Percentiles rank a stretch among this genome's conserved stretches.
These are phyloP conservation scores for Quillaja saponaria DNA, from an alignment of 306 rosid species.

Conservation along the genomic window DNA sequence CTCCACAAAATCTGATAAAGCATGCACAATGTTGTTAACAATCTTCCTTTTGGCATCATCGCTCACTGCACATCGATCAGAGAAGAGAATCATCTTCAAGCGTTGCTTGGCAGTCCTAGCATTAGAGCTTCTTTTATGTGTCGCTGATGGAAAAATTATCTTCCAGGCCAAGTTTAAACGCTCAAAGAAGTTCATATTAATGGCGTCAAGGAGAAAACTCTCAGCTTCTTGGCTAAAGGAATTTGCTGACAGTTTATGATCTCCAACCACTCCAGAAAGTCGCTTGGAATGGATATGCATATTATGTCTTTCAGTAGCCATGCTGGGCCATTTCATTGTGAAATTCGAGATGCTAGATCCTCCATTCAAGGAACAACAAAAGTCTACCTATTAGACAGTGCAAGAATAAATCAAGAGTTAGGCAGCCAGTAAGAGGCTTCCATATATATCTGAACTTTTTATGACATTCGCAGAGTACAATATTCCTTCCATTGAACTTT, in stretches of 20 bases:
- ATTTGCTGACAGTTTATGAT: conserved; percentile 46
- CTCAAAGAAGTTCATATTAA: conserved; percentile 88
- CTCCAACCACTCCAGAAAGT: conserved; percentile 39
- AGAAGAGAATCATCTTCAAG: conserved; percentile 88
- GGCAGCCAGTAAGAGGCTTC: conserved; percentile 18
- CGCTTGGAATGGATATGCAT: conserved; percentile 47
- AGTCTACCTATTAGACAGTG: conserved; percentile 59
- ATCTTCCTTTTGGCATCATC: conserved; percentile 90
- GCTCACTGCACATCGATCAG: conserved; percentile 90
- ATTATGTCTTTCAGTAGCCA: conserved; percentile 42
- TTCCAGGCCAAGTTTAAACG: conserved; percentile 92
- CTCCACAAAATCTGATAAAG: conserved; percentile 92
- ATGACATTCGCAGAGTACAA: neutral
- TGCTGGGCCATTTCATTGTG: conserved; percentile 48
- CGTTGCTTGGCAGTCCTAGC: conserved; percentile 96
- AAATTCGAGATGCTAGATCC: conserved; percentile 49
- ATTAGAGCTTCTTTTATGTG: conserved; percentile 66
- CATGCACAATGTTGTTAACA: conserved; percentile 70
- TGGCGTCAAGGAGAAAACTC: conserved; percentile 79
- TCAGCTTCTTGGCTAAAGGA: conserved; percentile 63
- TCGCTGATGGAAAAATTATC: conserved; percentile 75
- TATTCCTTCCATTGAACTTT: neutral
- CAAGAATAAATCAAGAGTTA: neutral
- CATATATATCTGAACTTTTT: neutral
- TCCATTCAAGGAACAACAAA: conserved; percentile 51